Evolutionary conservation across 2,329 filamentous ascomycete species (phyloP).

Genomic region (Lecanoromycetidae sp.): DNA sequence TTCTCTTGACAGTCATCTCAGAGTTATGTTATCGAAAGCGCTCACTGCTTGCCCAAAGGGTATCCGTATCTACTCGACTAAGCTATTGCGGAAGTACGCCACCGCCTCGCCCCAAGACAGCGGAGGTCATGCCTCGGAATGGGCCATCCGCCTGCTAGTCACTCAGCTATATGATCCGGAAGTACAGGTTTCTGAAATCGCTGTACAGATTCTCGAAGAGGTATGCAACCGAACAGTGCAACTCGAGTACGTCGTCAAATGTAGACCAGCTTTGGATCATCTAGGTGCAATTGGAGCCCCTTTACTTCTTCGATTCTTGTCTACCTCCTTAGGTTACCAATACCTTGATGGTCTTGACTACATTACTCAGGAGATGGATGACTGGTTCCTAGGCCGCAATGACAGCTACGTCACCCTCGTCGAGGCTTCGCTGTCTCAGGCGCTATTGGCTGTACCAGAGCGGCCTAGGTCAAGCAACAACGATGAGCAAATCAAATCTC

Average conservation of each 20-base stretch:
- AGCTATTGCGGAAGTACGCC: conserved; percentile 75
- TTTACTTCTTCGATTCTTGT: conserved; percentile 79
- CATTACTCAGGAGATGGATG: conserved; percentile 98
- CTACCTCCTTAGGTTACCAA: conserved; percentile 92
- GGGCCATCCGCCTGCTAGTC: conserved; percentile 95
- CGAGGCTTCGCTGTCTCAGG: conserved; percentile 84
- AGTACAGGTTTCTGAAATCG: conserved; percentile 88
- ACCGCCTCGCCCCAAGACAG: conserved; percentile 41
- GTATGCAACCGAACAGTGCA: conserved; percentile 87
- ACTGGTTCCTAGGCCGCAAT: conserved; percentile 96
- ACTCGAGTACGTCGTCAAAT: conserved; percentile 93
- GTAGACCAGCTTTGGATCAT: conserved; percentile 85
- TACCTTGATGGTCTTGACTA: conserved; percentile 95
- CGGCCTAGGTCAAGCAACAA: conserved; percentile 15
- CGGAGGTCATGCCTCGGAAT: conserved; percentile 51
- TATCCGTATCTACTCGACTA: conserved; percentile 81
- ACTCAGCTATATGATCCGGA: conserved; percentile 96
- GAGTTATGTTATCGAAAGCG: conserved; percentile 85
- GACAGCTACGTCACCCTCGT: conserved; percentile 91
- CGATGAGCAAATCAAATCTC: conserved; percentile 42
- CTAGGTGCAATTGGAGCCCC: conserved; percentile 94
- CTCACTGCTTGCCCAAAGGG: conserved; percentile 83
- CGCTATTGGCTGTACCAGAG: conserved; percentile 42
- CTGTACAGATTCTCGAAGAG: conserved; percentile 94
- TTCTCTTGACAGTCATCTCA: conserved; percentile 71